Evolutionary conservation across 345 rosid genomes (phyloP).

Genomic region (Salix dunnii): DNA sequence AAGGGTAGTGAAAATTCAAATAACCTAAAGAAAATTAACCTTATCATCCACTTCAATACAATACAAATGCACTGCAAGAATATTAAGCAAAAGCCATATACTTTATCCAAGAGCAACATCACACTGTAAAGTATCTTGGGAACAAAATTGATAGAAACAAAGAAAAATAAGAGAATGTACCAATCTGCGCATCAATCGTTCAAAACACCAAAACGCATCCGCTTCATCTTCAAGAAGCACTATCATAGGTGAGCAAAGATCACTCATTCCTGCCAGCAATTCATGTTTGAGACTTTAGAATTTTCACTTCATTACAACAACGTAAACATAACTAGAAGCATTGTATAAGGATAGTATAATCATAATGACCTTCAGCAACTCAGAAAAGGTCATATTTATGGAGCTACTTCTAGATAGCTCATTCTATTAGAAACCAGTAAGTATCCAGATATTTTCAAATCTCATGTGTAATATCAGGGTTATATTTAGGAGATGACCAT

Average conservation of each 20-base stretch:
- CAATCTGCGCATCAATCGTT: constrained; percentile 95
- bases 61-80: not conserved
- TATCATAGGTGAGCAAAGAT: constrained; percentile 98
- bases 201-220: constrained; percentile 98
- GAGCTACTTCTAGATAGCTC: not conserved
- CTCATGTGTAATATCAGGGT: not conserved
- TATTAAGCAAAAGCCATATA: not conserved
- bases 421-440: not conserved
- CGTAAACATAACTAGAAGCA: not conserved
- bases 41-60: not conserved
- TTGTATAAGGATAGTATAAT: not conserved
- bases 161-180: constrained; percentile 33
- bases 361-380: not conserved
- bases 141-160: not conserved
- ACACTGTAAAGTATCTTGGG: not conserved
- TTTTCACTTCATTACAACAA: not conserved
- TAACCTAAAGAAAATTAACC: not conserved
- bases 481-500: not conserved
- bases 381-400: not conserved
- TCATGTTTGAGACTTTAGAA: not conserved
- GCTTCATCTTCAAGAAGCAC: constrained; percentile 91
- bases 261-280: constrained; percentile 78
- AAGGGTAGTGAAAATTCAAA: not conserved
- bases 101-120: not conserved
- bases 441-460: not conserved